phyloP scores from a whole-genome alignment of 352 stramenopile genomes.

The Globisporangium ultimum region DNA sequence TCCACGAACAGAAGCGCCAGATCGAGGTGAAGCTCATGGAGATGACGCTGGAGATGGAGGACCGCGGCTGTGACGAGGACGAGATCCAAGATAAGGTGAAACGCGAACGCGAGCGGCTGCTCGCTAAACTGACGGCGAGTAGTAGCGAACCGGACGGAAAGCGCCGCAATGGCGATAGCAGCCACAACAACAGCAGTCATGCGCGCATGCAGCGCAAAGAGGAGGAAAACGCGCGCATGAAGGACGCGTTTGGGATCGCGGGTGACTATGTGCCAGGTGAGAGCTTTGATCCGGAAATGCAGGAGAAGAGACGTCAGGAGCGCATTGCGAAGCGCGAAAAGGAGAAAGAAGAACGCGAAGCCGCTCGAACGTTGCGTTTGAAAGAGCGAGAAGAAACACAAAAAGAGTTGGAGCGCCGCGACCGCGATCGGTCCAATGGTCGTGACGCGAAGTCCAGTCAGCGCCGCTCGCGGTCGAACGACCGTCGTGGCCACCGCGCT shows the following conservation, averaged over 20 bases:
- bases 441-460: slow-evolving; percentile 11
- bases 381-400: slow-evolving; percentile 37
- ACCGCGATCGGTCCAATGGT: slow-evolving; percentile 26
- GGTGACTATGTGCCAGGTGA: slow-evolving; percentile 70
- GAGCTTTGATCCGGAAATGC: slow-evolving; percentile 74
- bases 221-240: slow-evolving; percentile 61
- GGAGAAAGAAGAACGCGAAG: slow-evolving; percentile 49
- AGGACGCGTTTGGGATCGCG: slow-evolving; percentile 68
- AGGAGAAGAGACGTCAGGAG: slow-evolving; percentile 60
- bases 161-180: background rate
- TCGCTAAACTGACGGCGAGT: slow-evolving; percentile 24
- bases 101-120: slow-evolving; percentile 49
- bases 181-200: slow-evolving; percentile 41
- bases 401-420: slow-evolving; percentile 24
- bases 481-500: slow-evolving; percentile 4
- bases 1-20: slow-evolving; percentile 76
- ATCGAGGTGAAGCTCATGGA: slow-evolving; percentile 82
- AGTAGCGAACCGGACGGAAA: background rate
- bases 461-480: slow-evolving; percentile 19
- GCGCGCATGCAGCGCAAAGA: slow-evolving; percentile 58
- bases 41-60: slow-evolving; percentile 77
- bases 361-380: slow-evolving; percentile 23
- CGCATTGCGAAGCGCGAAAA: slow-evolving; percentile 35
- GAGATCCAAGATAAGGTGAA: slow-evolving; percentile 68
- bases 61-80: slow-evolving; percentile 54